Evolutionary conservation across 164 flowering plant genomes (phyloP).

Genomic region (Houttuynia cordata): DNA sequence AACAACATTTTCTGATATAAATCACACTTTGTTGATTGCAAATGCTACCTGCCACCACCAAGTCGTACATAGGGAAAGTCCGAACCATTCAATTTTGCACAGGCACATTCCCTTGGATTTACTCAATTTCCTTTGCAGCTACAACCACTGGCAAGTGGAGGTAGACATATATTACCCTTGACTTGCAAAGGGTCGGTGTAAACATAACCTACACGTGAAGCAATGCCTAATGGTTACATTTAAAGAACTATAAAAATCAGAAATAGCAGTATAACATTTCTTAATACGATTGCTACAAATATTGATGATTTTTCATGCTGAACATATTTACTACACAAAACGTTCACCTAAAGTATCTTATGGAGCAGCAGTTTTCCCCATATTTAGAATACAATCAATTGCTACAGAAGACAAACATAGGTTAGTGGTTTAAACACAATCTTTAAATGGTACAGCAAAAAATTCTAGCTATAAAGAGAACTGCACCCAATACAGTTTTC

Average conservation of each 20-base stretch:
- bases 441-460: no score
- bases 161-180: slow-evolving; percentile 35
- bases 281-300: neutral
- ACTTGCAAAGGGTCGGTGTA: slow-evolving; percentile 42
- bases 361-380: no score
- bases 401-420: no score
- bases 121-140: slow-evolving; percentile 48
- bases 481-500: no score
- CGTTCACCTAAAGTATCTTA: no score
- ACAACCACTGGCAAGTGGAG: slow-evolving; percentile 49
- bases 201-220: slow-evolving; percentile 38
- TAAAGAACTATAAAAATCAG: no score
- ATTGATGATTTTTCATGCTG: no score
- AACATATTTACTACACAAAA: no score
- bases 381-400: no score
- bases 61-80: slow-evolving; percentile 77
- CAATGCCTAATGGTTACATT: no score
- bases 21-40: neutral
- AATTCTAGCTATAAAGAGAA: no score
- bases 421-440: no score
- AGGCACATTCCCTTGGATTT: slow-evolving; percentile 55
- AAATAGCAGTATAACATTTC: neutral
- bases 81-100: slow-evolving; percentile 72
- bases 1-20: neutral
- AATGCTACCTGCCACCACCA: slow-evolving; percentile 63